Evolutionary conservation across 73 alveolate species (phyloP), one percentile per base, ranked within the genome.

Genomic region (Paraurostyla sp.): DNA sequence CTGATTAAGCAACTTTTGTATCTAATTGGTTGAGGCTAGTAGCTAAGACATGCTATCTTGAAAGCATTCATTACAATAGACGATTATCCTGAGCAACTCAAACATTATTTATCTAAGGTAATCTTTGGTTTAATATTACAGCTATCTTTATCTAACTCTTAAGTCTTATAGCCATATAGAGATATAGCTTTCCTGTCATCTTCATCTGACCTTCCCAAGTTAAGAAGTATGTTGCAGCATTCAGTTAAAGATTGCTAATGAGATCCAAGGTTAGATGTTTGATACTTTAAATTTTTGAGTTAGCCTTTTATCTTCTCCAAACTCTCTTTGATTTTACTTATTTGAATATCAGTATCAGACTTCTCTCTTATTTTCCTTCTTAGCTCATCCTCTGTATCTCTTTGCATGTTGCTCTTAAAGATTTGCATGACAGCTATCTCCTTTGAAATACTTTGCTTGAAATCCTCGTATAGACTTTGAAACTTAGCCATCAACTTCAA

Each of bases 1-100:
- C 54, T 16, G 36, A 23, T 45, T 73, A 25, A 16, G 4, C 6
- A 18, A 46, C 27, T 73, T 11, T 73, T 22, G 46, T 48, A 73
- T 3, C 29, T 73, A 23, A 73, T 23, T 73, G 49, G 49, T 36
- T 73, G 27, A 22, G 86, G 86, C 4, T 4, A 23, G 27, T 73
- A 73, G 27, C 86, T 73, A 2, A 73, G 40, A 35, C 86, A 73
- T 33, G 86, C 86, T 50, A 73, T 73, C 46, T 73, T 73, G 27
- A 73, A 73, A 4, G 71, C 65, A 73, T 73, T 73, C 11, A 73
- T 73, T 15, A 49, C 65, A n/a, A 48, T 48, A 7, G 86, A 43
- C 3, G 65, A 40, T 25, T 73, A 16, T 43, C 86, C 86, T 13
- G 86, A 73, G 52, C 86, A 73, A 29, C 86, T 73, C 42, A 73